Base-by-base conservation (phyloP, 225 moss, liverwort and hornwort genomes). In the Bryoerythrophyllum caledonicum region DNA sequence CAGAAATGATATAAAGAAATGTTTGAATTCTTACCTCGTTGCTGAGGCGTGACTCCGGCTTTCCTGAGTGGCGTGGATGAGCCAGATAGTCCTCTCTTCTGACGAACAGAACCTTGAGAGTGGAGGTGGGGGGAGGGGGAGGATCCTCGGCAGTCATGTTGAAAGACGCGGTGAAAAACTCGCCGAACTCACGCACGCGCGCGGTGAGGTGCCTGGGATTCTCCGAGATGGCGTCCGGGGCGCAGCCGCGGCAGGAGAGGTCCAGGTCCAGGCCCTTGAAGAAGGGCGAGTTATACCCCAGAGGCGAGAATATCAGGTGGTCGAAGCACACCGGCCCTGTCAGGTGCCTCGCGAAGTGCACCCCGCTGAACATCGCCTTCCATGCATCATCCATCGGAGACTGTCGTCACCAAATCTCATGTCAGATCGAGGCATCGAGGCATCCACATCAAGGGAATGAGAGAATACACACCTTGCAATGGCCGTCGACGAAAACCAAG, bases 351-450 rank as follows among this genome's bases (percentile, higher is more conserved):
- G 97, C 94, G 63, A 90, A 95, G 28, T 89, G 85, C 25, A 99
- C 90, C 70, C 81, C 81, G 61, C 86, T 89, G 67, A 89, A 99
- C 93, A 99, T 91, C 43, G 93, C 90, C 76, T 89, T 83, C 97
- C 97, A 99, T 68, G 89, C 97, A 70, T 93, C 91, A 78, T 95
- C 97, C 93, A 99, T 85, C 1, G 93, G 87, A 62, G 94, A 99
- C 97, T 96, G 96, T n/a, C n/a, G n/a, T n/a, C 80, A 87, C 34
- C 28, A 70, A 53, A 12, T 19, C 9, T 65, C 60, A 38, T 38
- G 52, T 63, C 67, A 62, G 30, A 30, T 34, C 34, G n/a, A n/a
- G n/a, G n/a, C n/a, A n/a, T n/a, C n/a, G n/a, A n/a, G n/a, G n/a
- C n/a, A n/a, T n/a, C n/a, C n/a, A n/a, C 24, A 34, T 10, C 10